These are phyloP conservation scores for Babesia bigemina DNA, from an alignment of 169 alveolate species.

Conservation along the genomic window DNA sequence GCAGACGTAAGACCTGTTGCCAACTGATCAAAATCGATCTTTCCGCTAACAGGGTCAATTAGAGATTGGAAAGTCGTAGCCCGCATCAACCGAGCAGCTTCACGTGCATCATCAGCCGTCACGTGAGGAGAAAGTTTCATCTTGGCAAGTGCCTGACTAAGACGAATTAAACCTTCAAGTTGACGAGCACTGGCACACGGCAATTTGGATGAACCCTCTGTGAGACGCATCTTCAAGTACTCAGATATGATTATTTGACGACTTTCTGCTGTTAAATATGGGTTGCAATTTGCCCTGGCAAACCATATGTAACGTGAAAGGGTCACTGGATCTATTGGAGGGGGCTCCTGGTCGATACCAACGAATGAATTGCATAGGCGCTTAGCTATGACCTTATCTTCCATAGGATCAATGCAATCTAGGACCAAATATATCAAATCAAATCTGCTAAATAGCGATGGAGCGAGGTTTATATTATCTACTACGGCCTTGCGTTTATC, in stretches of 20 bases:
- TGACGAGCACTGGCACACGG: conserved; percentile 96
- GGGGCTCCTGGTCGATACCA: conserved; percentile 72
- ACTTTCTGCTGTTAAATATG: conserved; percentile 89
- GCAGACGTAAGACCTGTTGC: conserved; percentile 85
- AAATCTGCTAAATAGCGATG: conserved; percentile 95
- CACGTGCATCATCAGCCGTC: conserved; percentile 90
- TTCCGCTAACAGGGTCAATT: conserved; percentile 98
- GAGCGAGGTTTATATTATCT: conserved; percentile 96
- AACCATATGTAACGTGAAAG: conserved; percentile 88
- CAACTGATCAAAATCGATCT: conserved; percentile 94
- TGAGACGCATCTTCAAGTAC: conserved; percentile 75
- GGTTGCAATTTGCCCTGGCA: conserved; percentile 89
- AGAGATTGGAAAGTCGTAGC: conserved; percentile 98
- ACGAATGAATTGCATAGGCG: conserved; percentile 51
- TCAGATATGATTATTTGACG: conserved; percentile 82
- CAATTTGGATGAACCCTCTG: conserved; percentile 71
- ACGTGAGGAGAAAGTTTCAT: conserved; percentile 90
- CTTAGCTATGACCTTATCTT: conserved; percentile 84
- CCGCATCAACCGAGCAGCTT: conserved; percentile 96
- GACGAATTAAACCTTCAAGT: conserved; percentile 94
- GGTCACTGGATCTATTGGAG: conserved; percentile 71
- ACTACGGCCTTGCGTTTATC: conserved; percentile 96
- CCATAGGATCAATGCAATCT: conserved; percentile 86
- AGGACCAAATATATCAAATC: conserved; percentile 91
- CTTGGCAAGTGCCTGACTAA: conserved; percentile 96